phyloP scores from a whole-genome alignment of 345 rosid genomes.

The Lepidium africanum region DNA sequence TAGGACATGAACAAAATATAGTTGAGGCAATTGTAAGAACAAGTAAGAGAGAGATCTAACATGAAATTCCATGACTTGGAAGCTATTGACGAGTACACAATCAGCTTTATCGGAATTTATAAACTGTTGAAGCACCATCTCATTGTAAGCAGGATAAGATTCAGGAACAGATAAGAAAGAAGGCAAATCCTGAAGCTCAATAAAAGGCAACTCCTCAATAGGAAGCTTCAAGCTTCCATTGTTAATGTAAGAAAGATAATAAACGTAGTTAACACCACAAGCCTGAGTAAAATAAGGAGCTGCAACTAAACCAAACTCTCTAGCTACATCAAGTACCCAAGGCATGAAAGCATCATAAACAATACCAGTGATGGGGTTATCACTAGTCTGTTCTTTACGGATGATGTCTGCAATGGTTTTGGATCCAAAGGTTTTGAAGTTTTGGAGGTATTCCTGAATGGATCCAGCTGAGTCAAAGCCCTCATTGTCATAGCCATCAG shows the following conservation, averaged over 20 bases:
- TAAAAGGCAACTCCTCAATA: no score
- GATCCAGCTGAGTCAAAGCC: neutral
- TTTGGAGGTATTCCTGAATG: slow-evolving; percentile 27
- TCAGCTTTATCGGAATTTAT: slow-evolving; percentile 34
- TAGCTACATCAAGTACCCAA: no score
- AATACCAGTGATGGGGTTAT: slow-evolving; percentile 38
- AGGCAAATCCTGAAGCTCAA: no score
- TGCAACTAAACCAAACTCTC: no score
- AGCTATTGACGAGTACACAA: slow-evolving; percentile 33
- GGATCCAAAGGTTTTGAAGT: slow-evolving; percentile 37
- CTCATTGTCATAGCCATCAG: slow-evolving; percentile 8
- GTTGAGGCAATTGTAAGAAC: neutral
- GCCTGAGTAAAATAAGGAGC: no score
- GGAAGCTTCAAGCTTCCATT: no score
- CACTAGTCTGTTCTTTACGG: slow-evolving; percentile 21
- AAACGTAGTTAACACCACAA: no score
- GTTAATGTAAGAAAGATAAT: no score
- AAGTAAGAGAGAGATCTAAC: slow-evolving; percentile 12
- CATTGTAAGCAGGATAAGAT: slow-evolving; percentile 35
- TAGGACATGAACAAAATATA: neutral
- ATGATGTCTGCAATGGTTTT: slow-evolving; percentile 42
- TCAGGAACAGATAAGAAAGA: slow-evolving; percentile 29
- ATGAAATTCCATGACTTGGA: slow-evolving; percentile 35
- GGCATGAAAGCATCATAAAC: slow-evolving; percentile 22
- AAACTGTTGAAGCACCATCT: slow-evolving; percentile 35